phyloP scores from a whole-genome alignment of 345 rosid species.

The Pistacia vera region DNA sequence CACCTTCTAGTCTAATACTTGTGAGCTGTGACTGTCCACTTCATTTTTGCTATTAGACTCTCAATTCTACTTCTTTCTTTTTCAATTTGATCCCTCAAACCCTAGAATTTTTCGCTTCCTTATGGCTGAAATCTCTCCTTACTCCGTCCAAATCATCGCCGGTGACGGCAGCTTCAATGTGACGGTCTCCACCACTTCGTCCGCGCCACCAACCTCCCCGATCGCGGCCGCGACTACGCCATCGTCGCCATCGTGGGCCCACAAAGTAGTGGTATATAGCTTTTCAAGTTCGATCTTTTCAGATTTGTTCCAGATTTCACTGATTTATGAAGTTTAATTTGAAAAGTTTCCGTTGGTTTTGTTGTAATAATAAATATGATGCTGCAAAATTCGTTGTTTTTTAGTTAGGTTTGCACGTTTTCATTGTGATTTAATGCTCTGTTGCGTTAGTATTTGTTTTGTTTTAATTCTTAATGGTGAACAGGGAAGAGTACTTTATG shows the following conservation, averaged over 20 bases:
- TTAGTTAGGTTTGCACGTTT: too few relatives aligned
- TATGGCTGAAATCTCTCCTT: slow-evolving; percentile 38
- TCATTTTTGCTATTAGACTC: too few relatives aligned
- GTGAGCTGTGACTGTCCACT: too few relatives aligned
- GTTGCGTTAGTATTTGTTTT: not conserved
- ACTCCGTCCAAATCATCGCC: slow-evolving; percentile 59
- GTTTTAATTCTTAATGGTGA: not conserved
- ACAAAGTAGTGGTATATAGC: slow-evolving; percentile 64
- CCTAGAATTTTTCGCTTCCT: not conserved
- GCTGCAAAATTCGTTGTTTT: too few relatives aligned
- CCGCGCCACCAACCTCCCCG: slow-evolving; percentile 51
- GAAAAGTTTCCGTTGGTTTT: too few relatives aligned
- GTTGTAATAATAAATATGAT: too few relatives aligned
- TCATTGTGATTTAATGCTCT: too few relatives aligned
- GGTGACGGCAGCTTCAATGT: slow-evolving; percentile 63
- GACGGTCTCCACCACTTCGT: too few relatives aligned
- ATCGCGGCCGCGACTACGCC: slow-evolving; percentile 73
- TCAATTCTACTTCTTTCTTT: too few relatives aligned
- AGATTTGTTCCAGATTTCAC: too few relatives aligned
- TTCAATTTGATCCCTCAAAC: not conserved
- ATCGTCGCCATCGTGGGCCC: slow-evolving; percentile 91
- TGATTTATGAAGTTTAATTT: too few relatives aligned
- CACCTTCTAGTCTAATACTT: too few relatives aligned
- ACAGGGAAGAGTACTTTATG: slow-evolving; percentile 79
- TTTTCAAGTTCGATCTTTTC: not conserved